These are phyloP conservation scores for Mucor mucedo DNA, from an alignment of 371 early-diverging fungal species.

Conservation along the genomic window DNA sequence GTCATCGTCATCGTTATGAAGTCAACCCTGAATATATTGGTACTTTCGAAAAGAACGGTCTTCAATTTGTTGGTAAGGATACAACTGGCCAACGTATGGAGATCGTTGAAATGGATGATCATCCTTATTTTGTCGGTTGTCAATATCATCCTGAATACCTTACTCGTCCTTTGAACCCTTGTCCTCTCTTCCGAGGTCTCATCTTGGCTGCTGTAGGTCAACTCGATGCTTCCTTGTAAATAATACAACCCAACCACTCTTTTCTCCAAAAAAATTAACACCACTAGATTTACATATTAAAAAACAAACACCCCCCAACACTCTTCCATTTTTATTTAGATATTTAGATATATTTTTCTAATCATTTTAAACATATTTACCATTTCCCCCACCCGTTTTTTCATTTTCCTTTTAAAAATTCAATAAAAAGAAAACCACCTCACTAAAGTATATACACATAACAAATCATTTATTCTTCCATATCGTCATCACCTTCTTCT, in stretches of 20 bases:
- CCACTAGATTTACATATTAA: constrained; percentile 11
- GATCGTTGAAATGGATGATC: constrained; percentile 90
- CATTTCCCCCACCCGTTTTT: not conserved
- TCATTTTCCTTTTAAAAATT: not conserved
- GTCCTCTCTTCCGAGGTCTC: constrained; percentile 94
- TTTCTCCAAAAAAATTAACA: not conserved
- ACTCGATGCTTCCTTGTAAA: constrained; percentile 39
- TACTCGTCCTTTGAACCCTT: constrained; percentile 92
- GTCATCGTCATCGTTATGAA: constrained; percentile 99
- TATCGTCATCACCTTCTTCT: not conserved
- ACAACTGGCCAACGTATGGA: constrained; percentile 97
- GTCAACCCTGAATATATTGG: constrained; percentile 89
- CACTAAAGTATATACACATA: not conserved
- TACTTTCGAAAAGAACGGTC: constrained; percentile 83
- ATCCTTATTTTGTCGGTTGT: constrained; percentile 96
- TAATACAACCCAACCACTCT: not conserved
- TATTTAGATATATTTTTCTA: constrained; percentile 4
- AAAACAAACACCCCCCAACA: too few relatives aligned
- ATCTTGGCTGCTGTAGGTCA: constrained; percentile 79
- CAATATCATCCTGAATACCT: constrained; percentile 99
- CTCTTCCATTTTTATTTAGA: constrained; percentile 8
- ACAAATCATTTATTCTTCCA: constrained; percentile 6
- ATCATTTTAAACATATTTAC: not conserved
- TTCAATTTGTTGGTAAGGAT: constrained; percentile 93
- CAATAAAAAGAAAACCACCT: not conserved